These are phyloP conservation scores for Thelonectria blattea DNA, from an alignment of 2,329 filamentous ascomycete genomes.

Conservation along the genomic window DNA sequence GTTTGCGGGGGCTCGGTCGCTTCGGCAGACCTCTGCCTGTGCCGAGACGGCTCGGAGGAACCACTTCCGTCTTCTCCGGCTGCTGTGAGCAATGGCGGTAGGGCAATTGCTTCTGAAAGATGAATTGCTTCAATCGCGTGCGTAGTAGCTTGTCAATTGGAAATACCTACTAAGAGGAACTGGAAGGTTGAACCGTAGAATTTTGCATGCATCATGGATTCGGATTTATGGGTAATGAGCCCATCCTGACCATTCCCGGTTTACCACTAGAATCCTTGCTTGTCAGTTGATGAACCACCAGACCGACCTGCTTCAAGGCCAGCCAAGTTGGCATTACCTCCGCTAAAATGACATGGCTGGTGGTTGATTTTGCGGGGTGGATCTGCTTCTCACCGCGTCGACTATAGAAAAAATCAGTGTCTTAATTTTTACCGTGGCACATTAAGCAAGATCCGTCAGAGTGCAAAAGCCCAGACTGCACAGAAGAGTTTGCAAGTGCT, in stretches of 20 bases:
- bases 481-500: no score
- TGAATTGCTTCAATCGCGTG: neutral
- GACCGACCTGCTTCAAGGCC: no score
- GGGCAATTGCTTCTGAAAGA: neutral
- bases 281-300: no score
- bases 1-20: constrained; percentile 20
- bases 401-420: neutral
- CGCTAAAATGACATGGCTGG: constrained; percentile 37
- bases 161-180: neutral
- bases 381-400: neutral
- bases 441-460: no score
- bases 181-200: constrained; percentile 7
- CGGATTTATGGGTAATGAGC: constrained; percentile 18
- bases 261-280: neutral
- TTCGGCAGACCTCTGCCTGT: neutral
- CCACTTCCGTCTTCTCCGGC: no score
- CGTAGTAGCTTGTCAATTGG: neutral
- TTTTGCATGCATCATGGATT: constrained; percentile 11
- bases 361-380: constrained; percentile 26
- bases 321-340: constrained; percentile 24
- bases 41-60: no score
- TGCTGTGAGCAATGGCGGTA: neutral
- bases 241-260: constrained; percentile 4
- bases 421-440: no score
- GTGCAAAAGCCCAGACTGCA: no score